Percentiles rank a stretch among this genome's conserved stretches.
These are phyloP conservation scores for Gossypium thurberi DNA, from an alignment of 345 rosid genomes.

Conservation along the genomic window DNA sequence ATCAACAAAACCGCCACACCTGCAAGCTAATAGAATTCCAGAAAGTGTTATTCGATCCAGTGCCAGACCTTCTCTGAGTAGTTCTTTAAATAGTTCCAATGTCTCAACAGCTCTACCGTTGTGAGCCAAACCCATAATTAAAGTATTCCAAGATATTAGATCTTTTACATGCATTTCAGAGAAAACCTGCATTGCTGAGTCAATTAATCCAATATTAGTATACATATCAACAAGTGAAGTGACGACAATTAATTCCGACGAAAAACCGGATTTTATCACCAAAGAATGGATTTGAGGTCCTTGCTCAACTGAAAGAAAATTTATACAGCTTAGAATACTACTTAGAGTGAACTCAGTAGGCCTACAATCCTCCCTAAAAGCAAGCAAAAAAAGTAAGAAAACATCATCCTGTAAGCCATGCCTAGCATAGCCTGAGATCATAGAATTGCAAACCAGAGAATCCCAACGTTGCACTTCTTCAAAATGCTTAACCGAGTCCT, in stretches of 20 bases:
- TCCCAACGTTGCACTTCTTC: constrained; percentile 42
- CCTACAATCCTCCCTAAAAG: constrained; percentile 36
- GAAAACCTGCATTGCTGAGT: constrained; percentile 42
- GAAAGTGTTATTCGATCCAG: constrained; percentile 55
- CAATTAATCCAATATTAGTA: constrained; percentile 40
- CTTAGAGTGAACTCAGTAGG: constrained; percentile 60
- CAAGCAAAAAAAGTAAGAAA: constrained; percentile 28
- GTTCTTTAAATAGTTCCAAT: constrained; percentile 32
- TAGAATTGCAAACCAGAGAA: constrained; percentile 43
- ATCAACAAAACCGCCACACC: constrained; percentile 38
- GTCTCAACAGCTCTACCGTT: constrained; percentile 42
- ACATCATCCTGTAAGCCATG: constrained; percentile 51
- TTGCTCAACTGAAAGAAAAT: constrained; percentile 29
- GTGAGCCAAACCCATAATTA: constrained; percentile 50
- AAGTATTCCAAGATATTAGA: constrained; percentile 62
- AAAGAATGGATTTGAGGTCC: constrained; percentile 66
- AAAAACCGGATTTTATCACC: constrained; percentile 51
- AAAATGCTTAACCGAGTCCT: constrained; percentile 56
- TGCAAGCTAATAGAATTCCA: constrained; percentile 60
- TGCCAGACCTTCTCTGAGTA: constrained; percentile 29
- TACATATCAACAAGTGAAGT: constrained; percentile 67
- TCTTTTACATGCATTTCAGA: constrained; percentile 35
- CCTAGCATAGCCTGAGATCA: constrained; percentile 54
- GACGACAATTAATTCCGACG: constrained; percentile 42
- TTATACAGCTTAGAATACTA: constrained; percentile 42